phyloP scores from a whole-genome alignment of 2,329 filamentous ascomycete genomes.

The Tolypocladium cylindrosporum region DNA sequence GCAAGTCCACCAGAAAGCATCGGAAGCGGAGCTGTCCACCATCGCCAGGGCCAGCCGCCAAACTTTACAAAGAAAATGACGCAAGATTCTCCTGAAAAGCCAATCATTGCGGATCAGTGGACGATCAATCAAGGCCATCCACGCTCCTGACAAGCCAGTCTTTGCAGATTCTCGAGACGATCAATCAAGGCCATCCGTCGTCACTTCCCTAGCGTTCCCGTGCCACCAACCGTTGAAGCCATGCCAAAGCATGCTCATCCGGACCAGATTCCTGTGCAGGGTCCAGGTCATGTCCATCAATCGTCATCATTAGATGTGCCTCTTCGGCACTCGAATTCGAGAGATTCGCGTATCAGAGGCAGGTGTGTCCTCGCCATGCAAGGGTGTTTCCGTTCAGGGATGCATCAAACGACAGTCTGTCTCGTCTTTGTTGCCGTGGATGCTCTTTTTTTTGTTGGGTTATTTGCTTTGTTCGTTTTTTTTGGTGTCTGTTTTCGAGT shows the following conservation, averaged over 20 bases:
- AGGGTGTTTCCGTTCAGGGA: neutral
- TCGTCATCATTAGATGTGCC: neutral
- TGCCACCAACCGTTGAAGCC: neutral
- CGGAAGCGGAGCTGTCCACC: neutral
- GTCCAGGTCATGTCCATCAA: neutral
- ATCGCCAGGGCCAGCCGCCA: neutral
- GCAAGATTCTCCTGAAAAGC: neutral
- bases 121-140: neutral
- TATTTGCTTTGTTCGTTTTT: neutral
- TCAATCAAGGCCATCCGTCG: neutral
- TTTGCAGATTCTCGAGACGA: too few relatives aligned
- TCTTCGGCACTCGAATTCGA: neutral
- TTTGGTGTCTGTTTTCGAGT: neutral
- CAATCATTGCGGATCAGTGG: neutral
- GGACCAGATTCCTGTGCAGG: too few relatives aligned
- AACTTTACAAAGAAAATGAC: neutral
- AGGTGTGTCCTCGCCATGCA: neutral
- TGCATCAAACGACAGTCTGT: neutral
- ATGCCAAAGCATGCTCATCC: neutral
- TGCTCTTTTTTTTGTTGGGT: neutral
- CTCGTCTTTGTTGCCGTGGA: neutral
- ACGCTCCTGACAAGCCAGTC: too few relatives aligned
- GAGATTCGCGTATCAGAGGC: neutral
- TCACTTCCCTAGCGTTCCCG: neutral
- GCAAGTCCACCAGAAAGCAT: neutral